These are phyloP conservation scores for Kazachstania sp. DNA, from an alignment of 1,139 yeast genomes.

Conservation along the genomic window DNA sequence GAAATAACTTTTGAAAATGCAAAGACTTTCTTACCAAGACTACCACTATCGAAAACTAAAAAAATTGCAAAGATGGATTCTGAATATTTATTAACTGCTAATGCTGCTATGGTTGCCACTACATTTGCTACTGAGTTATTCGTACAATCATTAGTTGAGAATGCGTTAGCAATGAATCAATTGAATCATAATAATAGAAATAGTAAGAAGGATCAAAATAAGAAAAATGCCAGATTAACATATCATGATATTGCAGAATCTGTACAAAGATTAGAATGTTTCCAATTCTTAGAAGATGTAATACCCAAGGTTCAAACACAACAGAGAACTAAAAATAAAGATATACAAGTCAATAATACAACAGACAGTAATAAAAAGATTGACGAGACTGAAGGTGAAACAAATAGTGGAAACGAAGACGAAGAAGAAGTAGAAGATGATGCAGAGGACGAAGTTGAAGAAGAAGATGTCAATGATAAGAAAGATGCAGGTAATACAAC, in stretches of 20 bases:
- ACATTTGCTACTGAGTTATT: conserved; percentile 86
- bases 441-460: conserved; percentile 5
- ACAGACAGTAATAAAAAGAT: too few species aligned
- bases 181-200: conserved; percentile 10
- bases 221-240: conserved; percentile 17
- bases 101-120: conserved; percentile 70
- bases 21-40: conserved; percentile 14
- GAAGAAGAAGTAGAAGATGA: conserved; percentile 31
- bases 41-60: conserved; percentile 78
- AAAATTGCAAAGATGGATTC: conserved; percentile 80
- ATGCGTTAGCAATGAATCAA: conserved; percentile 47
- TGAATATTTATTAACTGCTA: conserved; percentile 68
- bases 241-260: conserved; percentile 73
- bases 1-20: conserved; percentile 5
- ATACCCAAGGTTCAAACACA: conserved; percentile 25
- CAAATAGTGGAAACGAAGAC: too few species aligned
- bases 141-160: conserved; percentile 71
- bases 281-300: conserved; percentile 58
- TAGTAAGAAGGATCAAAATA: conserved; percentile 7
- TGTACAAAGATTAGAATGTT: conserved; percentile 56
- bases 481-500: not conserved
- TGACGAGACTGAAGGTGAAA: too few species aligned
- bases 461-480: not conserved
- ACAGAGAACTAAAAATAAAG: not conserved
- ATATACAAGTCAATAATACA: not conserved